A percentile compares a stretch with the other conserved stretches of the same genome.
phyloP scores from a whole-genome alignment of 1,284 basidiomycete species.

The Termitomyces sp. region DNA sequence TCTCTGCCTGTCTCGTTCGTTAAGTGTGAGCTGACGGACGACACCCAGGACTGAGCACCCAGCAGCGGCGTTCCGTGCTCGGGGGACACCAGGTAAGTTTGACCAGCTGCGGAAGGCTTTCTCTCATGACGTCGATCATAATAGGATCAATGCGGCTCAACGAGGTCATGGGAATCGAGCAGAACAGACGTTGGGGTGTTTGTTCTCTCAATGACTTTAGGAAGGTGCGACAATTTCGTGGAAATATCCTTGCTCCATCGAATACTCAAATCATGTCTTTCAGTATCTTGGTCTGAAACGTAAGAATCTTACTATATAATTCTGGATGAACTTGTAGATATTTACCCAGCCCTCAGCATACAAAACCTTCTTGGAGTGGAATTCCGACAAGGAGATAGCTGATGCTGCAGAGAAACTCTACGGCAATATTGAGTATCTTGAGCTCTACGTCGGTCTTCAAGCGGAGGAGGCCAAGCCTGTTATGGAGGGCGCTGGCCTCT shows the following conservation, averaged over 20 bases:
- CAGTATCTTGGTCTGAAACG: constrained; percentile 73
- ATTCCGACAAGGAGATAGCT: constrained; percentile 67
- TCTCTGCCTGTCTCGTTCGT: constrained; percentile 7
- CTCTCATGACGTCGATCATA: not conserved
- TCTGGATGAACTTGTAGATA: not conserved
- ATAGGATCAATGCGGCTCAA: constrained; percentile 62
- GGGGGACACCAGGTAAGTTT: constrained; percentile 58
- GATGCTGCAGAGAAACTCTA: constrained; percentile 74
- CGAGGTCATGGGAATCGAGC: constrained; percentile 80
- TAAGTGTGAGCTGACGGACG: not conserved
- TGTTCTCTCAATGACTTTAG: constrained; percentile 86
- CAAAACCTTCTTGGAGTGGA: constrained; percentile 77
- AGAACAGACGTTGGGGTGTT: constrained; percentile 75
- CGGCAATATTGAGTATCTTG: constrained; percentile 71
- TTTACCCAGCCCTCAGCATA: constrained; percentile 38
- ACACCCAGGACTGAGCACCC: constrained; percentile 59
- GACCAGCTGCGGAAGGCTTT: not conserved
- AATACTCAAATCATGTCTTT: constrained; percentile 1
- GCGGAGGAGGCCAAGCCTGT: constrained; percentile 72
- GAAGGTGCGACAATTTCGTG: constrained; percentile 35
- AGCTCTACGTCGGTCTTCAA: constrained; percentile 76
- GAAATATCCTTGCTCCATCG: not conserved
- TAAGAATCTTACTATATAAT: constrained; percentile 29
- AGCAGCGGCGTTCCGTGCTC: constrained; percentile 75
- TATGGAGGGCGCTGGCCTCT: constrained; percentile 74